phyloP scores from a whole-genome alignment of 306 rosid species.

The Vigna trinervia region DNA sequence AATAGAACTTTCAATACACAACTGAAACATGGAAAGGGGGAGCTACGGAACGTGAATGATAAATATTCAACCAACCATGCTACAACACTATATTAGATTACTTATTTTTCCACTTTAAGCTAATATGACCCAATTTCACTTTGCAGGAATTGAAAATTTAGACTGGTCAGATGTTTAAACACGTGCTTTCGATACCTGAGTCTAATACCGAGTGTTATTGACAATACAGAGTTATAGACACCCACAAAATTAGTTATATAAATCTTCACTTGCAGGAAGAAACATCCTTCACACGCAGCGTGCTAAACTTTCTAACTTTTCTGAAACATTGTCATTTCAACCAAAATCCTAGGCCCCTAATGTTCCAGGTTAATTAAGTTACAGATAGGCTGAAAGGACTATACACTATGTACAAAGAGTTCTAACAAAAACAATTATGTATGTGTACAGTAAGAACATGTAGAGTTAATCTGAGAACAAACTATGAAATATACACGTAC shows the following conservation, averaged over 20 bases:
- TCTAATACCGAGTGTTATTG: not conserved
- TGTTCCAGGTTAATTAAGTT: slow-evolving; percentile 12
- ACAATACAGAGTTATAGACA: not conserved
- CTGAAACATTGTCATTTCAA: not conserved
- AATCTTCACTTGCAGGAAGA: slow-evolving; percentile 8
- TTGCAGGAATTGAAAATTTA: not conserved
- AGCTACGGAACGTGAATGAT: not conserved
- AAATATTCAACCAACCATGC: not conserved
- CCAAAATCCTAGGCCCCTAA: not conserved
- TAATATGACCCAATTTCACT: not conserved
- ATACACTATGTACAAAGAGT: not conserved
- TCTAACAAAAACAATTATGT: slow-evolving; percentile 8
- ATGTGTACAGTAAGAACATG: slow-evolving; percentile 34
- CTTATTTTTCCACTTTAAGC: slow-evolving; percentile 1
- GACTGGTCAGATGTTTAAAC: not conserved
- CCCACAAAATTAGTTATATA: not conserved
- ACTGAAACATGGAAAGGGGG: not conserved
- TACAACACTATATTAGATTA: not conserved
- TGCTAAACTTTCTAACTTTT: slow-evolving; percentile 15
- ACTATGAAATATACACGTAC: slow-evolving; percentile 53
- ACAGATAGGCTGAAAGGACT: slow-evolving; percentile 20
- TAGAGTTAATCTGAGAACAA: slow-evolving; percentile 27
- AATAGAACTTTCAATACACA: too few relatives aligned
- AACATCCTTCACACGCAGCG: not conserved
- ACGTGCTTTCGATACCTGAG: slow-evolving; percentile 12